These are phyloP conservation scores for Penicillium coprophilum DNA, from an alignment of 495 filamentous ascomycete species.

Conservation along the genomic window DNA sequence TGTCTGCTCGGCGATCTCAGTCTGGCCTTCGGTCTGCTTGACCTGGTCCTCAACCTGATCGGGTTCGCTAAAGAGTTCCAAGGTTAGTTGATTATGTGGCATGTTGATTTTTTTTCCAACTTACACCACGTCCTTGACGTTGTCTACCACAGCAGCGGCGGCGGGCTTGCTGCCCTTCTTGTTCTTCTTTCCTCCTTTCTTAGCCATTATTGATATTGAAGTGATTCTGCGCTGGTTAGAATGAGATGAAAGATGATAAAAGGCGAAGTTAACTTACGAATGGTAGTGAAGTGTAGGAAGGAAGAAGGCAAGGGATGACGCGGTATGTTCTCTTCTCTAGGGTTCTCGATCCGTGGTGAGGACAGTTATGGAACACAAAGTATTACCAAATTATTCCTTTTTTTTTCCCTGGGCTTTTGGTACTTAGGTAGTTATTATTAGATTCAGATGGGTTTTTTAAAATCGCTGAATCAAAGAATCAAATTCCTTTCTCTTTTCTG, in stretches of 20 bases:
- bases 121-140: conserved; percentile 44
- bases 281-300: conserved; percentile 13
- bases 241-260: neutral
- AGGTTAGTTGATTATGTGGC: neutral
- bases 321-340: conserved; percentile 24
- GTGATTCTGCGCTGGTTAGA: conserved; percentile 18
- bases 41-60: conserved; percentile 43
- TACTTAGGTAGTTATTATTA: neutral
- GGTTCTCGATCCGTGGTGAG: conserved; percentile 3
- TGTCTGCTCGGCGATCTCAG: conserved; percentile 17
- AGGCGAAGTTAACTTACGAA: conserved; percentile 8
- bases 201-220: conserved; percentile 34
- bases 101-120: conserved; percentile 19
- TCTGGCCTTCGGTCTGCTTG: conserved; percentile 34
- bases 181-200: conserved; percentile 48
- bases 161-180: conserved; percentile 39
- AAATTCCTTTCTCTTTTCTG: neutral
- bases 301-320: conserved; percentile 31
- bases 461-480: neutral
- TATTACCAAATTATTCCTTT: conserved; percentile 1
- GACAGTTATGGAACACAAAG: conserved; percentile 9
- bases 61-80: conserved; percentile 27
- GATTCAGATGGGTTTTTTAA: neutral
- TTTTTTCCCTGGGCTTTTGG: neutral
- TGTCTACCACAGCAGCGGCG: conserved; percentile 20